A percentile compares a stretch with the other conserved stretches of the same genome.
Evolutionary conservation across 208 protist species (phyloP).

Genomic region (Leishmania martiniquensis): DNA sequence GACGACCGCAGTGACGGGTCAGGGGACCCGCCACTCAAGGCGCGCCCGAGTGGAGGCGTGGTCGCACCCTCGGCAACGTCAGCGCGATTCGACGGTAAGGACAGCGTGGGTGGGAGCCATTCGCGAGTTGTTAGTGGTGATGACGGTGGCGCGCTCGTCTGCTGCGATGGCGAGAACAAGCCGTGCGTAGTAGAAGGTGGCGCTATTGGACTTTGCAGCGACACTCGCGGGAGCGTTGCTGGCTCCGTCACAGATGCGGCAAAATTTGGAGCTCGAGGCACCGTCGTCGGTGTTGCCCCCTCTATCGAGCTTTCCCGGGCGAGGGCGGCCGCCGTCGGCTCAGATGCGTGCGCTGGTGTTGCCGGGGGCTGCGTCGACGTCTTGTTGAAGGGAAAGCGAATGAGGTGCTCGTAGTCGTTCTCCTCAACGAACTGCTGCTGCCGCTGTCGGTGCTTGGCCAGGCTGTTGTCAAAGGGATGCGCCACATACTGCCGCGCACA

Average conservation of each 20-base stretch:
- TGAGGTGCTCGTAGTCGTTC: constrained; percentile 77
- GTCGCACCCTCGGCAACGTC: not conserved
- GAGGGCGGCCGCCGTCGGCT: not conserved
- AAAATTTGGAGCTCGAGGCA: not conserved
- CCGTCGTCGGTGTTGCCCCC: not conserved
- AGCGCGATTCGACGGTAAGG: not conserved
- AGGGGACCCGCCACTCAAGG: not conserved
- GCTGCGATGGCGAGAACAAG: not conserved
- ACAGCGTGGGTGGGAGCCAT: not conserved
- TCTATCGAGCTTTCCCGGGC: not conserved
- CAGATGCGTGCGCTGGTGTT: not conserved
- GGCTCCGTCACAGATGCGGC: constrained; percentile 6
- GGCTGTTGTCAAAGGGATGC: constrained; percentile 79
- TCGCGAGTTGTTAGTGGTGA: constrained; percentile 2
- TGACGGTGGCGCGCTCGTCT: not conserved
- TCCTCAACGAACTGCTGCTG: constrained; percentile 71
- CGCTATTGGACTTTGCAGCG: not conserved
- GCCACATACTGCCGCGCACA: constrained; percentile 73
- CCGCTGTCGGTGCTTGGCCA: constrained; percentile 61
- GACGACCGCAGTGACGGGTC: constrained; percentile 2
- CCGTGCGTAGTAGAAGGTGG: not conserved
- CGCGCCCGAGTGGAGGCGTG: not conserved
- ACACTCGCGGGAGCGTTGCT: constrained; percentile 19
- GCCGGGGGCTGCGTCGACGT: constrained; percentile 9
- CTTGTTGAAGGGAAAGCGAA: constrained; percentile 42